Conservation (phyloP, 2,329 filamentous ascomycete genomes). For the Colletotrichum agaves region DNA sequence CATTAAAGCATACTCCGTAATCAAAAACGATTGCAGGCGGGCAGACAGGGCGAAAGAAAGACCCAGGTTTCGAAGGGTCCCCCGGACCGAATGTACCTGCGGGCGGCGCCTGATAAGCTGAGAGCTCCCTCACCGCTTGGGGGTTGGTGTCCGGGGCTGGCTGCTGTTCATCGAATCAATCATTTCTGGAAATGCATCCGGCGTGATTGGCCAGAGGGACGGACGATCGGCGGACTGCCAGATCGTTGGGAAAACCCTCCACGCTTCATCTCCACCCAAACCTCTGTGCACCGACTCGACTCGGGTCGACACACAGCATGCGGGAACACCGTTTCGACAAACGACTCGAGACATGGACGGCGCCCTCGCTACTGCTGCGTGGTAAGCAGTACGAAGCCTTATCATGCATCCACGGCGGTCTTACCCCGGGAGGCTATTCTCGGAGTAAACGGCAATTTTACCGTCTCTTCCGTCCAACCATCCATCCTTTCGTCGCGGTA, state of each 20-base stretch:
- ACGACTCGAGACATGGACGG: conserved; percentile 2
- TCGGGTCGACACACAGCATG: not conserved
- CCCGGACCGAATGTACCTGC: not conserved
- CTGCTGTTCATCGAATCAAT: conserved; percentile 27
- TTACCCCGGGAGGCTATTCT: not conserved
- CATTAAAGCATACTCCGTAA: not conserved
- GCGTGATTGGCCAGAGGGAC: conserved; percentile 21
- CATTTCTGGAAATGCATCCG: conserved; percentile 12
- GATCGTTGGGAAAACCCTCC: conserved; percentile 34
- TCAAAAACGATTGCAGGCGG: not conserved
- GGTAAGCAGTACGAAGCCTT: not conserved
- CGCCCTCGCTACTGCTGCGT: not conserved
- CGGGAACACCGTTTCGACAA: conserved; percentile 6
- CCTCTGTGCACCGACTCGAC: not conserved
- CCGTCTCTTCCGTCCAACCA: not conserved
- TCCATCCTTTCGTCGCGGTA: not conserved
- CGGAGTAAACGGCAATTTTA: conserved; percentile 5
- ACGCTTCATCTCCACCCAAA: conserved; percentile 1
- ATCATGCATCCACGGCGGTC: not conserved
- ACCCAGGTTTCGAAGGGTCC: not conserved
- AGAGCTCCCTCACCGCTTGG: conserved; percentile 33
- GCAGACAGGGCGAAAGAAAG: not conserved
- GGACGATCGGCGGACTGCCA: conserved; percentile 32
- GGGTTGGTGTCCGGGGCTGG: conserved; percentile 16
- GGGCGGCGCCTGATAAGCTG: not conserved